Conservation (phyloP, 169 alveolate genomes). For the Cryptosporidium viatorum region DNA sequence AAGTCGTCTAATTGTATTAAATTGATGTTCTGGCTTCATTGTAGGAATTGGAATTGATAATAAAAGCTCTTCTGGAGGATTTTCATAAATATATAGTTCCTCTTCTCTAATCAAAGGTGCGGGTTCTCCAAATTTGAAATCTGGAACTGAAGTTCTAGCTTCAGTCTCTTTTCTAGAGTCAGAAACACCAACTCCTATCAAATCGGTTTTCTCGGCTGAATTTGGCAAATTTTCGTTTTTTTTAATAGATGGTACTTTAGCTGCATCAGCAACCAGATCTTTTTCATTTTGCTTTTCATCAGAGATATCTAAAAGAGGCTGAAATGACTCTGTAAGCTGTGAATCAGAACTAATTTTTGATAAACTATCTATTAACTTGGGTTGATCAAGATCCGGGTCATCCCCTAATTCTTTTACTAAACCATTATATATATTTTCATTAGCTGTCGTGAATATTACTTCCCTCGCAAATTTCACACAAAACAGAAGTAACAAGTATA, state of each 20-base stretch:
- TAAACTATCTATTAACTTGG: not conserved
- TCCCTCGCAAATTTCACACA: conserved; percentile 24
- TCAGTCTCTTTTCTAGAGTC: not conserved
- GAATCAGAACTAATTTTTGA: not conserved
- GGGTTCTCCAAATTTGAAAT: conserved; percentile 55
- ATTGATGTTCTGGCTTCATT: conserved; percentile 61
- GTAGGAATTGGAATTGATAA: conserved; percentile 35
- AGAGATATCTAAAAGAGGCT: not conserved
- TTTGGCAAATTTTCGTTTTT: not conserved
- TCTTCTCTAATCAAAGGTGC: conserved; percentile 42
- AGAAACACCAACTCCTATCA: not conserved
- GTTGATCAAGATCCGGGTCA: not conserved
- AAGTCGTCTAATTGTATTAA: conserved; percentile 23
- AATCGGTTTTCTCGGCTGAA: not conserved
- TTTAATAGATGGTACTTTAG: not conserved
- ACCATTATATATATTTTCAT: not conserved
- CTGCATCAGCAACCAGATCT: not conserved
- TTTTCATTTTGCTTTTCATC: not conserved
- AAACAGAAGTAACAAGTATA: conserved; percentile 26
- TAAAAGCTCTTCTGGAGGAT: conserved; percentile 28
- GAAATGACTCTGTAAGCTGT: not conserved
- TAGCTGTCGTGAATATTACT: not conserved
- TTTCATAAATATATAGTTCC: conserved; percentile 25
- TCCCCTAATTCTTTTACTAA: not conserved
- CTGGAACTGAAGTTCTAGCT: not conserved